Base-by-base conservation (phyloP, 192 early-diverging fungal species). In the Backusella liffmaniae region DNA sequence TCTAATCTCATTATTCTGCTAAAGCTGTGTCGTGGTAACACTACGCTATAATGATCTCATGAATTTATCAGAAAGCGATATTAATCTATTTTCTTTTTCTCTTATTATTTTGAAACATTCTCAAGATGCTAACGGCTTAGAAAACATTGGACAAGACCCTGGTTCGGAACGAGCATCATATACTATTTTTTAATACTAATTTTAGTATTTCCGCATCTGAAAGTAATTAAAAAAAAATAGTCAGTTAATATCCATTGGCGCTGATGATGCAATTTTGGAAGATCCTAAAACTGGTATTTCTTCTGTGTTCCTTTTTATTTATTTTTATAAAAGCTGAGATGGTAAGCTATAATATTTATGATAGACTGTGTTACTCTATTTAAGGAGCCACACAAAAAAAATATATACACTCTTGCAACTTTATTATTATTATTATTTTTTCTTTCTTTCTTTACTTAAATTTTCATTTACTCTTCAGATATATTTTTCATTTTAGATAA, bases 241-340 rank as follows among this genome's bases (percentile, higher is more conserved):
- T 1, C 3, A 12, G n/a, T 29, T 29, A 26, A 62, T 26, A 26
- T 44, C 4, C 15, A 13, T 44, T 5, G 13, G 42, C 42, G 10
- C 18, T 56, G 10, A 62, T 62, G 56, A 62, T 62, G 56, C 56
- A 62, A 62, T 62, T n/a, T 62, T 62, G 56, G 23, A 29, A 62
- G 9, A 29, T 23, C 56, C 56, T 62, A 62, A 62, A 62, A 62
- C 56, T 62, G 23, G 56, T 62, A 62, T 62, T 62, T 62, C 56
- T 62, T 62, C 23, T 62, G 56, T 62, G 56, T 62, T 56, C 53
- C 53, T 56, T 56, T 9, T 56, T 23, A 56, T 56, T 62, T 62
- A 62, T 62, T 62, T 62, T 62, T 62, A 62, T 44, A 49, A 26
- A 62, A 62, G 56, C 56, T 62, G 56, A 62, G 56, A 62, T 62